phyloP scores from a whole-genome alignment of 2,329 filamentous ascomycete genomes.

The Phyllosticta capitalensis region DNA sequence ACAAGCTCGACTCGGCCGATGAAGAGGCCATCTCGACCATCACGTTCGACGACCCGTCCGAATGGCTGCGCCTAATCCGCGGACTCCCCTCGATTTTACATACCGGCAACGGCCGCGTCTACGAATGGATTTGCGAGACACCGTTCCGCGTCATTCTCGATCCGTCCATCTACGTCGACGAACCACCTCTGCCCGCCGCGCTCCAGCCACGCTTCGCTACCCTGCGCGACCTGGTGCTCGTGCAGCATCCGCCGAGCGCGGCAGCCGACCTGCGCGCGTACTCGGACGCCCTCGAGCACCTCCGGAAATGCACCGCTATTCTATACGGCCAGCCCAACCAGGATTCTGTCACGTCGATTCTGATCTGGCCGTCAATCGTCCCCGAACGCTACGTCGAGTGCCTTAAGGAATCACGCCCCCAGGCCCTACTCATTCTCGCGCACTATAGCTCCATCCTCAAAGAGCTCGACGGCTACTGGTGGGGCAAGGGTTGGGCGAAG shows the following conservation, averaged over 20 bases:
- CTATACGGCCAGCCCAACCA: conserved; percentile 2
- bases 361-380: conserved; percentile 9
- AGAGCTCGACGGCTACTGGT: conserved; percentile 8
- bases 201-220: conserved; percentile 1
- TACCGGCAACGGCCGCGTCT: background rate
- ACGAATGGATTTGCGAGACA: conserved; percentile 5
- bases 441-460: conserved; percentile 5
- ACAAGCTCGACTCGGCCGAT: conserved; percentile 4
- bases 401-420: background rate
- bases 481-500: conserved; percentile 8
- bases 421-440: conserved; percentile 4
- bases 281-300: background rate
- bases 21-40: background rate
- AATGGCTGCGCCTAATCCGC: conserved; percentile 7
- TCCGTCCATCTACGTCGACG: background rate
- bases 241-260: background rate
- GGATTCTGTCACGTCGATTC: conserved; percentile 3
- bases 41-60: conserved; percentile 3
- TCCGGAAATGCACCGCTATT: conserved; percentile 6
- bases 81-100: conserved; percentile 6
- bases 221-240: conserved; percentile 1
- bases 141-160: conserved; percentile 5
- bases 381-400: conserved; percentile 7
- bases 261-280: background rate
- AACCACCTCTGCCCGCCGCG: background rate